Base-by-base conservation (phyloP, 2,329 filamentous ascomycete genomes). In the Talaromyces sp. region DNA sequence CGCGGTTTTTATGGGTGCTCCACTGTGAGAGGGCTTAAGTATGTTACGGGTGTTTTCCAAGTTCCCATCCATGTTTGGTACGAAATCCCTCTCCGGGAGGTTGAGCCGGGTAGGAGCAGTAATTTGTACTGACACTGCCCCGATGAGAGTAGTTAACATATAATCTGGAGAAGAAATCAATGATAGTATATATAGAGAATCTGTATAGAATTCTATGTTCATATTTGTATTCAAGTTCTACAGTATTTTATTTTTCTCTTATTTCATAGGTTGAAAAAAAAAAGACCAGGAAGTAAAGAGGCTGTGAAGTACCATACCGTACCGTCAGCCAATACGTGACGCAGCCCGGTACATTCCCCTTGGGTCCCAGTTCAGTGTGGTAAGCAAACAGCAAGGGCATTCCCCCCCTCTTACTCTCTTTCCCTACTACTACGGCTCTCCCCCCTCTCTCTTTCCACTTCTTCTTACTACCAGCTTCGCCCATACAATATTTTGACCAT, bases 391-490 rank as follows among this genome's bases (percentile, higher is more conserved):
- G 60, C 63, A 46, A 46, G 43, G 43, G 43, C 30, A 67, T 62
- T 64, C 65, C 64, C 58, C 62, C 62, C 59, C 59, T 61, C 58
- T 58, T 59, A 58, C 56, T 43, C 50, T 55, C 54, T 53, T 55
- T 59, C 66, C 56, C 65, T 67, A 67, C 67, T 70, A 68, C 67
- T 69, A 67, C 64, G 65, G 62, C 65, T 59, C 56, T 64, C 66
- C 61, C 62, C 63, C 62, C 61, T 63, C 63, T 61, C 67, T 64
- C 64, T 56, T 62, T 62, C 64, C 62, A 27, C 65, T 65, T 56
- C 58, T 61, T 62, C 64, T 61, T 66, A 64, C 69, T 68, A 65
- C 64, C 62, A 63, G 55, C 52, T 53, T 56, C 64, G 56, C 68
- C 64, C 65, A 64, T 67, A 66, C 64, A 63, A 58, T 62, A 54